These are phyloP conservation scores for Vitis riparia DNA, from an alignment of 164 flowering plant species.

Conservation along the genomic window DNA sequence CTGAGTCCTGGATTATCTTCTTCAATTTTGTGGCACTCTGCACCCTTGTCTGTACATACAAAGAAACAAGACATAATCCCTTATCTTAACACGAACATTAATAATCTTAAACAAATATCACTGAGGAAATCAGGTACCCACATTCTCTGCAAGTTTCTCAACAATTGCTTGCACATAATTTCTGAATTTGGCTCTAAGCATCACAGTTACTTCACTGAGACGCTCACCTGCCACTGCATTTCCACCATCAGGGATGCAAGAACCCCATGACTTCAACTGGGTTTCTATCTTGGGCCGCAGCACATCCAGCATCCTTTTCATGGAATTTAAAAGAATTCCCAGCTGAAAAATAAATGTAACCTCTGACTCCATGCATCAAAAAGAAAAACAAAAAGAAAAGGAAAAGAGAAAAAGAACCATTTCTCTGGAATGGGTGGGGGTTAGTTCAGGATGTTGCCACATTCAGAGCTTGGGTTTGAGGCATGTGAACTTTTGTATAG, in stretches of 20 bases:
- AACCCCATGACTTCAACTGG: constrained; percentile 78
- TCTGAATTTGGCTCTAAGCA: constrained; percentile 91
- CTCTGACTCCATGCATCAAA: too few relatives aligned
- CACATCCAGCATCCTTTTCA: constrained; percentile 90
- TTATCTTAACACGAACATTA: too few relatives aligned
- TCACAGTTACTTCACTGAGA: constrained; percentile 87
- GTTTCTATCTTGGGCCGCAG: constrained; percentile 79
- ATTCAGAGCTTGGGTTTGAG: too few relatives aligned
- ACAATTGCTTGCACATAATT: constrained; percentile 82
- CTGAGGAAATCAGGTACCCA: constrained; percentile 28
- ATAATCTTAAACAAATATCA: too few relatives aligned
- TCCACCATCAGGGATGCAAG: constrained; percentile 74
- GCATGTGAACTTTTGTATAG: too few relatives aligned
- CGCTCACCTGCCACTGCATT: constrained; percentile 78
- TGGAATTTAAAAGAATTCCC: constrained; percentile 80
- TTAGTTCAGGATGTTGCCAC: too few relatives aligned
- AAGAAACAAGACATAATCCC: constrained; percentile 2
- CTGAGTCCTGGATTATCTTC: constrained; percentile 81
- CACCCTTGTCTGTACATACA: constrained; percentile 54
- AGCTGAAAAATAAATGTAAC: constrained; percentile 45
- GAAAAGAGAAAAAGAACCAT: too few relatives aligned
- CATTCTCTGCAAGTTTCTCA: constrained; percentile 89
- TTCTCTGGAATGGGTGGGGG: too few relatives aligned
- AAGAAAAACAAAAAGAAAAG: too few relatives aligned
- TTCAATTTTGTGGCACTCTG: constrained; percentile 78